Evolutionary conservation across 192 early-diverging fungal genomes (phyloP), one percentile per base, ranked within the genome.

Genomic region (Dissophora ornata): DNA sequence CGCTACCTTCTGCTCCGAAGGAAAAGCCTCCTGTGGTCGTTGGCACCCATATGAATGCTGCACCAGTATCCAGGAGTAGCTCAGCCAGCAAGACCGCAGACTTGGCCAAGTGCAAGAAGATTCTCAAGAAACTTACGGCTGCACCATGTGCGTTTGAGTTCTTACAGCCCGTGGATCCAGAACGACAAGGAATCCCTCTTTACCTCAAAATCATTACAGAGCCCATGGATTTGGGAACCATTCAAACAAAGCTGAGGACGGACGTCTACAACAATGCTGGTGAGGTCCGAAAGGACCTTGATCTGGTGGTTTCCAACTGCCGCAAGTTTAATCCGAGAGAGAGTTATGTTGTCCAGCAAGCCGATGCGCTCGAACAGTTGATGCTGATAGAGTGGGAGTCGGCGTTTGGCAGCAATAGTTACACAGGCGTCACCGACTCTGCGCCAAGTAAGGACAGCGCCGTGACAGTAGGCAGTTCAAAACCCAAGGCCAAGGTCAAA

Each of bases 171-270:
- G 90, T 94, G 1, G 90, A 94, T 52, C 84, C 88, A 0, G 81
- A 62, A 10, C 25, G 30, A 13, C 73, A 86, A 26, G 82, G 82
- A 19, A 81, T 92, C 30, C 90, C 90, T 0, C 84, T 83, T 13
- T 94, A 94, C 57, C 67, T 65, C 16, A 84, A 87, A 34, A 59
- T 92, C 34, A 85, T 94, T 63, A 90, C 90, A 36, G 19, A 50
- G 0, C 92, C 92, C 0, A 93, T 93, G 87, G 92, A 93, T 63
- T 80, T 93, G 3, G 84, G 88, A 21, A 93, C 91, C 0, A 83
- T 92, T 24, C 77, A 67, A 48, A 80, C 81, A 6, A 87, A 89
- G 33, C 80, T 93, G 4, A 84, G 84, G 6, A 68, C 83, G n/a
- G 66, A 67, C n/a, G 55, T 74, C 22, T 92, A 93, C 74, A 54